Evolutionary conservation across 495 filamentous ascomycete genomes (phyloP).

Genomic region (Talaromyces ruber): DNA sequence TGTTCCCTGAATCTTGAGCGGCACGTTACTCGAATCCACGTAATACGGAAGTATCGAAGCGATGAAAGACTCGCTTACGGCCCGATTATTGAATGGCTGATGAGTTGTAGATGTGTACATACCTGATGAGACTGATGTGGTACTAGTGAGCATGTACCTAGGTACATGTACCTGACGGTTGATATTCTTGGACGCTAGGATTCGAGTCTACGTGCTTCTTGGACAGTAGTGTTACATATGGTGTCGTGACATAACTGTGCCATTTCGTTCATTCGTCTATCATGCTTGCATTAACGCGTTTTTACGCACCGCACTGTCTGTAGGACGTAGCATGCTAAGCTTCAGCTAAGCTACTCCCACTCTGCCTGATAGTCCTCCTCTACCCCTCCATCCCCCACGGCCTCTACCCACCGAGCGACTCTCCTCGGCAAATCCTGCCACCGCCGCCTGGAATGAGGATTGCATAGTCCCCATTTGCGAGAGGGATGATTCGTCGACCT

Average conservation of each 20-base stretch:
- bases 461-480: slow-evolving; percentile 17
- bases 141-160: not conserved
- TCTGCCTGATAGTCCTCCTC: slow-evolving; percentile 11
- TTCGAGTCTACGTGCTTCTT: not conserved
- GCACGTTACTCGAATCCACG: not conserved
- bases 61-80: not conserved
- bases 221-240: not conserved
- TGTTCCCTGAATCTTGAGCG: not conserved
- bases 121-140: not conserved
- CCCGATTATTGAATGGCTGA: not conserved
- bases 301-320: not conserved
- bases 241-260: not conserved
- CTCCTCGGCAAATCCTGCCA: slow-evolving; percentile 24
- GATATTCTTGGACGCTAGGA: not conserved
- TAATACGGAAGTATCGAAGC: not conserved
- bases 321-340: not conserved
- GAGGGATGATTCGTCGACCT: slow-evolving; percentile 21
- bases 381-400: slow-evolving; percentile 19
- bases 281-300: not conserved
- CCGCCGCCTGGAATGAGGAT: slow-evolving; percentile 16
- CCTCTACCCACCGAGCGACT: slow-evolving; percentile 3
- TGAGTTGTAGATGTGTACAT: not conserved
- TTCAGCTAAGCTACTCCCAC: not conserved
- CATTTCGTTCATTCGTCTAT: not conserved
- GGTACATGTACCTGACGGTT: not conserved